Evolutionary conservation across 2,329 filamentous ascomycete genomes (phyloP).

Genomic region (Monosporascus sp.): DNA sequence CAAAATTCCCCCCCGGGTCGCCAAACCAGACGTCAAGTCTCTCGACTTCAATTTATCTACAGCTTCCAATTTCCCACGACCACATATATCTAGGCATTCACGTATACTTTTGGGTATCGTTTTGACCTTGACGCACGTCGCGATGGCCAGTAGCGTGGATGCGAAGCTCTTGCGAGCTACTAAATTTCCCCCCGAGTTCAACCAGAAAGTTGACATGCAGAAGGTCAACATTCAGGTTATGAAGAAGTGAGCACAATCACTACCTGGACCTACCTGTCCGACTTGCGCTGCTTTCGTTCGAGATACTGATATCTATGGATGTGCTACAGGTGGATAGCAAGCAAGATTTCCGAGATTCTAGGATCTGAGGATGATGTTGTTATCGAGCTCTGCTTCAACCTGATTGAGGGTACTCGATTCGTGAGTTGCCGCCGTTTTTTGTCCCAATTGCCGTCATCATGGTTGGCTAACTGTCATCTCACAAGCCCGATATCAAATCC

Average conservation of each 20-base stretch:
- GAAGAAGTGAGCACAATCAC: constrained; percentile 70
- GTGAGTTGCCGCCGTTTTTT: constrained; percentile 46
- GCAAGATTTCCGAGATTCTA: constrained; percentile 79
- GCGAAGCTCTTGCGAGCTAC: constrained; percentile 85
- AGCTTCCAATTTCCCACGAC: background rate
- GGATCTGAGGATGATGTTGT: constrained; percentile 95
- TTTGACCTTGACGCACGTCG: background rate
- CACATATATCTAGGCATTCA: background rate
- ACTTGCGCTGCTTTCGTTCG: constrained; percentile 1
- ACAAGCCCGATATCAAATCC: constrained; percentile 88
- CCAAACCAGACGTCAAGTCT: background rate
- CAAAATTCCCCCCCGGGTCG: background rate
- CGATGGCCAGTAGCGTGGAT: constrained; percentile 79
- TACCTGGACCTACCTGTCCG: background rate
- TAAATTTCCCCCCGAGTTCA: constrained; percentile 92
- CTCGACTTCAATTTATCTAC: background rate
- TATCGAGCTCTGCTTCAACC: constrained; percentile 72
- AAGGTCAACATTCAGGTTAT: constrained; percentile 97
- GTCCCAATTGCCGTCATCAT: background rate
- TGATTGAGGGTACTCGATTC: constrained; percentile 68
- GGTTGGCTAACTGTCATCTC: constrained; percentile 4
- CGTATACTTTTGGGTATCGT: background rate
- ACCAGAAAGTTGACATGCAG: constrained; percentile 90
- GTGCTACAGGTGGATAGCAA: constrained; percentile 77
- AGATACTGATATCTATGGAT: background rate